A percentile compares a stretch with the other conserved stretches of the same genome.
Evolutionary conservation across 495 filamentous ascomycete species (phyloP).

Genomic region (Penicillium egyptiacum): DNA sequence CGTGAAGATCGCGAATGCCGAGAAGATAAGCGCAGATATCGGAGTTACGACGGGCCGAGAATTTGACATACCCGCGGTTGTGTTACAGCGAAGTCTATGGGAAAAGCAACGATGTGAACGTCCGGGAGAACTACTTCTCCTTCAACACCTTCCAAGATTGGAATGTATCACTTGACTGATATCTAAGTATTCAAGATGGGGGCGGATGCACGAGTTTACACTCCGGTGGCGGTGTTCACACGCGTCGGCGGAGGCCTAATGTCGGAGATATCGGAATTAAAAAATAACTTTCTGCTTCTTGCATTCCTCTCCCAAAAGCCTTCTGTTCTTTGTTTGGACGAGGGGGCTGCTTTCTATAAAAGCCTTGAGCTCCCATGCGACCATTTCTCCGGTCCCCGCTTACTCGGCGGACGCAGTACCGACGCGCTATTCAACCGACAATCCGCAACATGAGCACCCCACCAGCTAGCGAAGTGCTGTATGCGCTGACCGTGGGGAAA

Average conservation of each 20-base stretch:
- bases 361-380: slow-evolving; percentile 29
- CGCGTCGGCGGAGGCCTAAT: slow-evolving; percentile 12
- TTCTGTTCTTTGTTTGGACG: slow-evolving; percentile 3
- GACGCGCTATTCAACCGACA: slow-evolving; percentile 14
- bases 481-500: slow-evolving; percentile 54
- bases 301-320: slow-evolving; percentile 12
- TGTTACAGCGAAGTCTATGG: background rate
- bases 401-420: slow-evolving; percentile 9
- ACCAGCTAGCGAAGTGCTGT: slow-evolving; percentile 48
- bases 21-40: slow-evolving; percentile 30
- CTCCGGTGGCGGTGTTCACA: slow-evolving; percentile 5
- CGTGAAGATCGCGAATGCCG: slow-evolving; percentile 15
- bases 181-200: background rate
- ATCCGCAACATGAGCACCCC: slow-evolving; percentile 44
- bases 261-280: slow-evolving; percentile 27
- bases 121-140: background rate
- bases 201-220: background rate
- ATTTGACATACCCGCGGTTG: slow-evolving; percentile 5
- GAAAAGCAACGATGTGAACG: background rate
- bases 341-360: slow-evolving; percentile 14
- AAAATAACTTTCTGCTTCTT: slow-evolving; percentile 7
- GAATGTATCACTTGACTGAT: background rate
- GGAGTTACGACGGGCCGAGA: slow-evolving; percentile 39
- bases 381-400: slow-evolving; percentile 25
- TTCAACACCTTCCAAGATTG: background rate